Base-by-base conservation (phyloP, 345 rosid species). In the Pistacia integerrima region DNA sequence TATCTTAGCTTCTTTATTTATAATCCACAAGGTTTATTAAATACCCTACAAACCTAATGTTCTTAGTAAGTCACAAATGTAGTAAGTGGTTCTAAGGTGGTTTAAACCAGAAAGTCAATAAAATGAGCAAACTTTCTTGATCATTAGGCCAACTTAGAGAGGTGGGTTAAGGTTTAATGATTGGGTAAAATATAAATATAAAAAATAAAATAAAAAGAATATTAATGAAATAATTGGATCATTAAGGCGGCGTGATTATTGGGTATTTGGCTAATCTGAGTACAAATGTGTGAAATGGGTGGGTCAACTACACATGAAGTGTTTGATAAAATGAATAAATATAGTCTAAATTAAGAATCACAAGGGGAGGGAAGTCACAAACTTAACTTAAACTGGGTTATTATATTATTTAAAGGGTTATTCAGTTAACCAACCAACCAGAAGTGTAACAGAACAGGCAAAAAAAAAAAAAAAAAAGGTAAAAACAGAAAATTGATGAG, bases 201-300 rank as follows among this genome's bases (percentile, higher is more conserved):
- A 55, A 30, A 55, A 63, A 41, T 36, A 35, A 55, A 36, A 72
- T 25, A 30, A 30, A 30, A 30, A 1, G 33, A 30, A 30, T 30
- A 30, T 25, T 25, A 25, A 73, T 22, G 49, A 25, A 63, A 77
- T 74, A 68, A 76, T 55, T 69, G 69, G 59, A 46, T 84, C 64
- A 60, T 57, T 75, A 38, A 67, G 30, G 60, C 82, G 79, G 84
- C 84, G 81, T 85, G 85, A 78, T 80, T 80, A 66, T 63, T 38
- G 82, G 88, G 82, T 76, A 76, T 48, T 51, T 65, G 79, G 68
- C 84, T 35, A 4, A 8, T 44, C 16, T 33, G 11, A 63, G 49
- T 56, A 72, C 46, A 30, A 64, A 54, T 54, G 57, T 58, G 57
- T 74, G 71, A 74, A 79, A 57, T n/a, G 48, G 67, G 79, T 73